Conservation (phyloP, 2,329 filamentous ascomycete genomes). For the Dothiorella sarmentorum region DNA sequence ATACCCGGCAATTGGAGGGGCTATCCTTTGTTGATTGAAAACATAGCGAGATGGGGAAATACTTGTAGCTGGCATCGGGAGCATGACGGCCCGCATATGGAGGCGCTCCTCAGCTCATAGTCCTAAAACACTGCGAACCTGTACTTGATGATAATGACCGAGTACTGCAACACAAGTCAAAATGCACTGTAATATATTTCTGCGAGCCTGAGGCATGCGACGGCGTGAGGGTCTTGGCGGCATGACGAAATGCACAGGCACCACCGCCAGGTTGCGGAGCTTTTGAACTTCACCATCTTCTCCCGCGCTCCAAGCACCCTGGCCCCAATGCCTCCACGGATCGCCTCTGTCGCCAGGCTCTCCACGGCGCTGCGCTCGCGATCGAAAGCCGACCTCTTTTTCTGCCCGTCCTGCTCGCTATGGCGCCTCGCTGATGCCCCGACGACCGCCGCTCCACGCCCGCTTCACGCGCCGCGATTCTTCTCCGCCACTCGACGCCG, state of each 20-base stretch:
- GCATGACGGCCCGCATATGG: neutral
- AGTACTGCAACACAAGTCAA: neutral
- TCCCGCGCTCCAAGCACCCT: constrained; percentile 4
- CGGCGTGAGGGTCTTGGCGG: constrained; percentile 8
- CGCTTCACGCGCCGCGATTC: constrained; percentile 4
- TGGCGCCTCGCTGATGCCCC: constrained; percentile 23
- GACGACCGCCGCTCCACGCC: neutral
- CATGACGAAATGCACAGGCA: constrained; percentile 18
- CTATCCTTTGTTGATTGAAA: constrained; percentile 7
- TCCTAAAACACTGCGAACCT: neutral
- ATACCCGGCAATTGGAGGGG: constrained; percentile 16
- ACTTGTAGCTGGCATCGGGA: neutral
- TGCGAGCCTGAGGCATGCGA: neutral
- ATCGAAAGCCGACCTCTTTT: constrained; percentile 28
- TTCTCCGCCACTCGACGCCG: constrained; percentile 21
- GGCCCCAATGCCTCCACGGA: constrained; percentile 42
- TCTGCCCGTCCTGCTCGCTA: constrained; percentile 27
- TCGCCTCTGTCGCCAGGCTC: constrained; percentile 34
- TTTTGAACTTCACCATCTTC: constrained; percentile 18
- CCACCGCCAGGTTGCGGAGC: neutral
- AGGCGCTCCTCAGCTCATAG: constrained; percentile 8
- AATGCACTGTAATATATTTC: neutral
- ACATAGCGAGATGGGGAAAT: constrained; percentile 1
- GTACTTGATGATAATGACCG: constrained; percentile 14
- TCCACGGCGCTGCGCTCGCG: constrained; percentile 25